Evolutionary conservation across 352 stramenopile species (phyloP).

Genomic region (Pythium oligandrum): DNA sequence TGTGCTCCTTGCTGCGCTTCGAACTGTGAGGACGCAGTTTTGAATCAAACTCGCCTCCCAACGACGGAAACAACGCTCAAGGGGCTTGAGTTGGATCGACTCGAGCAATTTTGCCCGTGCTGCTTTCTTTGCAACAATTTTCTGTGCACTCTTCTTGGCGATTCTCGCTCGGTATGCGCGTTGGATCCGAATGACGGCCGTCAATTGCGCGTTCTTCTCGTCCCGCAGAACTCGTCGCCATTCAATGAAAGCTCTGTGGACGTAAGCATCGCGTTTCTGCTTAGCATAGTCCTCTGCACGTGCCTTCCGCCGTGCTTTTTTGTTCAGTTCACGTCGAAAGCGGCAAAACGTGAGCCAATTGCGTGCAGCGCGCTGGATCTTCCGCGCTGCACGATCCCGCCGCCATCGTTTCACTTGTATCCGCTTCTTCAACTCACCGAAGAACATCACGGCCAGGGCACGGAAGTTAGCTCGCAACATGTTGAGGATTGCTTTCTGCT

Average conservation of each 20-base stretch:
- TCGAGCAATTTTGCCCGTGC: slow-evolving; percentile 39
- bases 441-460: slow-evolving; percentile 37
- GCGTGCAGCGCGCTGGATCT: slow-evolving; percentile 38
- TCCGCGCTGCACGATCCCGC: slow-evolving; percentile 30
- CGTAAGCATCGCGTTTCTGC: slow-evolving; percentile 6
- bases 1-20: slow-evolving; percentile 21
- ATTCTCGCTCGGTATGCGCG: slow-evolving; percentile 35
- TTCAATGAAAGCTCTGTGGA: slow-evolving; percentile 4
- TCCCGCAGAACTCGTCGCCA: slow-evolving; percentile 9
- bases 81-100: slow-evolving; percentile 39
- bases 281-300: slow-evolving; percentile 1
- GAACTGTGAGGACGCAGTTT: slow-evolving; percentile 34
- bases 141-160: slow-evolving; percentile 35
- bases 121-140: slow-evolving; percentile 43
- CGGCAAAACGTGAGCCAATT: slow-evolving; percentile 39
- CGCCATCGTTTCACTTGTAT: slow-evolving; percentile 27
- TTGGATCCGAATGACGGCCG: slow-evolving; percentile 35
- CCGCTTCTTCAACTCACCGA: slow-evolving; percentile 31
- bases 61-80: slow-evolving; percentile 51
- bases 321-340: slow-evolving; percentile 35
- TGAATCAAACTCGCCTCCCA: slow-evolving; percentile 55
- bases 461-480: slow-evolving; percentile 41
- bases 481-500: slow-evolving; percentile 31
- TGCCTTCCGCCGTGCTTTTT: slow-evolving; percentile 17
- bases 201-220: slow-evolving; percentile 5